A percentile compares a stretch with the other conserved stretches of the same genome.
phyloP scores from a whole-genome alignment of 345 rosid species.

The Noccaea caerulescens region DNA sequence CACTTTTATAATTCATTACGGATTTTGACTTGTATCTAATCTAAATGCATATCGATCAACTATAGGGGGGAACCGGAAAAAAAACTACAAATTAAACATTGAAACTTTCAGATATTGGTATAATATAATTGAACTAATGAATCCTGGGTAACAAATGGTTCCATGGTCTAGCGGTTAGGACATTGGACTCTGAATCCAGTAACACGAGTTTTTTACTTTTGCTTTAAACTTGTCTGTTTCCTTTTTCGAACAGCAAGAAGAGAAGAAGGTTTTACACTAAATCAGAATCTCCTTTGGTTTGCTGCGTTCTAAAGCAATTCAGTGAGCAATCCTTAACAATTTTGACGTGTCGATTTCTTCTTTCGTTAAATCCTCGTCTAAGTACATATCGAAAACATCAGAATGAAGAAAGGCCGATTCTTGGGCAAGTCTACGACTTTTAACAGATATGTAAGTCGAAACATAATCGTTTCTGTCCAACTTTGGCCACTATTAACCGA shows the following conservation, averaged over 20 bases:
- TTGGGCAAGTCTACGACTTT: neutral
- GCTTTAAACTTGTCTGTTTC: neutral
- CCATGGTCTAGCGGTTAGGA: constrained; percentile 75
- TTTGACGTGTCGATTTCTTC: too few species aligned
- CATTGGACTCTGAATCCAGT: constrained; percentile 90
- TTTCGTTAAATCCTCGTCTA: too few species aligned
- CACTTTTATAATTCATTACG: too few species aligned
- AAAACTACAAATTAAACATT: too few species aligned
- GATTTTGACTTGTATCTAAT: too few species aligned
- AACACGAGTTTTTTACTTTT: too few species aligned
- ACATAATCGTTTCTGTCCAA: neutral
- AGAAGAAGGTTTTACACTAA: too few species aligned
- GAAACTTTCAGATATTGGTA: too few species aligned
- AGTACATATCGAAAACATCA: neutral
- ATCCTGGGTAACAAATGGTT: neutral
- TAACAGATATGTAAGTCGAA: neutral
- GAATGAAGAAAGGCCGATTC: neutral
- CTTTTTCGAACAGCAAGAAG: neutral
- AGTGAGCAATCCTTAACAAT: neutral
- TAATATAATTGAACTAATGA: too few species aligned
- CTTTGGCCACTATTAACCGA: neutral
- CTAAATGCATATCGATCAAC: too few species aligned
- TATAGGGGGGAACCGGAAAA: too few species aligned
- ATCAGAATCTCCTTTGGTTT: too few species aligned
- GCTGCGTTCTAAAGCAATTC: neutral